These are phyloP conservation scores for Hemisphaericaspora xylofermentans DNA, from an alignment of 1,139 yeast species.

Conservation along the genomic window DNA sequence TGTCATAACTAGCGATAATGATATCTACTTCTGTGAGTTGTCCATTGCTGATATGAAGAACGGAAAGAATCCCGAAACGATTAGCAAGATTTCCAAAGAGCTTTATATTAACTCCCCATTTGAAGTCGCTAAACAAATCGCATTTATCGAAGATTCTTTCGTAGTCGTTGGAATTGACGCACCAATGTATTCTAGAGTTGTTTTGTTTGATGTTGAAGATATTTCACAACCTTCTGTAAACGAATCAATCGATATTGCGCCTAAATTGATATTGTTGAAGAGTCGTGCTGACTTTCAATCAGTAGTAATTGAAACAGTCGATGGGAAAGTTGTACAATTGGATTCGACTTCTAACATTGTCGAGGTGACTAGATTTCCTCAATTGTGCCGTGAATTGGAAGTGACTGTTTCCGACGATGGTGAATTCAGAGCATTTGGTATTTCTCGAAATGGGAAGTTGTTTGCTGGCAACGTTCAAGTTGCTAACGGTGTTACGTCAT, in stretches of 20 bases:
- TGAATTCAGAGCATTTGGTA: conserved; percentile 59
- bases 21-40: conserved; percentile 24
- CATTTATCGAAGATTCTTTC: conserved; percentile 50
- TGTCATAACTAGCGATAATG: conserved; percentile 45
- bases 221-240: conserved; percentile 38
- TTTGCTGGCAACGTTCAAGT: conserved; percentile 63
- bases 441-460: conserved; percentile 71
- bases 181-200: conserved; percentile 46
- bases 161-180: conserved; percentile 62
- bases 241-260: conserved; percentile 42
- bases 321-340: conserved; percentile 56
- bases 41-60: conserved; percentile 30
- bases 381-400: conserved; percentile 64
- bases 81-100: conserved; percentile 31
- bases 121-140: conserved; percentile 62
- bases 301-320: conserved; percentile 59
- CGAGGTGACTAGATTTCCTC: conserved; percentile 57
- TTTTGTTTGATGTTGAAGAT: conserved; percentile 47
- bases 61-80: conserved; percentile 49
- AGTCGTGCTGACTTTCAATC: conserved; percentile 53
- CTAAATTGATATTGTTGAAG: conserved; percentile 57
- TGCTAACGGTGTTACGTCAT: conserved; percentile 80
- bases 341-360: conserved; percentile 24
- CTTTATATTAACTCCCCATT: conserved; percentile 29
- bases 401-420: conserved; percentile 34